Base-by-base conservation (phyloP, 179 eudicot genomes). In the Carnegiea gigantea region DNA sequence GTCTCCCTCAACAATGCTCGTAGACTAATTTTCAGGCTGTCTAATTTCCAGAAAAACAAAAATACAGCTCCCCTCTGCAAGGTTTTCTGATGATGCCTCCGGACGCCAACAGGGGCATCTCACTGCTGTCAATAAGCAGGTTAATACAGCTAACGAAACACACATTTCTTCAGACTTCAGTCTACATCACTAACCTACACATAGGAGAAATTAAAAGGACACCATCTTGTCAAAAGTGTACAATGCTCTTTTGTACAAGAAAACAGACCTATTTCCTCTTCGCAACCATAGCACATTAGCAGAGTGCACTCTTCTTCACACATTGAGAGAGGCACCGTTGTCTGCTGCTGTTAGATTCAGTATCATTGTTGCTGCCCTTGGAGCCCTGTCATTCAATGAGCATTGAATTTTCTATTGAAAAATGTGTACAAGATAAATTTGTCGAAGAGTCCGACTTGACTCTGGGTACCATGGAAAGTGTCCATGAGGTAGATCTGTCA, bases 301-400 rank as follows among this genome's bases (percentile, higher is more conserved):
- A 7, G 49, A 26, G 44, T 23, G 24, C 57, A 24, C 73, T 72
- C 18, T 62, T 82, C 81, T 75, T 91, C 87, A 93, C 78, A 94
- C 94, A 49, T 89, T 87, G 60, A 95, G 90, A 60, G 99, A 90
- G 77, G 98, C 93, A 57, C 98, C 99, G 83, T 95, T 94, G 87
- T 95, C 99, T 30, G 93, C 94, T 48, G 81, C 83, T 11, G 95
- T 90, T 36, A 95, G 96, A 88, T 95, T 93, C 38, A 95, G 90
- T 79, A 95, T 95, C 99, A 95, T 84, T 48, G 87, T 89, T 77
- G 98, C 95, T 68, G 99, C 99, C 89, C 91, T 95, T 3, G 98
- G 99, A 80, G 96, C 99, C 99, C 98, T 95, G 94, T 82, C 73
- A 40, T 13, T 44, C 2, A 38, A 70, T 11, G 62, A 65, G 4